Evolutionary conservation across 2,329 filamentous ascomycete genomes (phyloP), one percentile per base, ranked within the genome.

Genomic region (Septoria petroselini): DNA sequence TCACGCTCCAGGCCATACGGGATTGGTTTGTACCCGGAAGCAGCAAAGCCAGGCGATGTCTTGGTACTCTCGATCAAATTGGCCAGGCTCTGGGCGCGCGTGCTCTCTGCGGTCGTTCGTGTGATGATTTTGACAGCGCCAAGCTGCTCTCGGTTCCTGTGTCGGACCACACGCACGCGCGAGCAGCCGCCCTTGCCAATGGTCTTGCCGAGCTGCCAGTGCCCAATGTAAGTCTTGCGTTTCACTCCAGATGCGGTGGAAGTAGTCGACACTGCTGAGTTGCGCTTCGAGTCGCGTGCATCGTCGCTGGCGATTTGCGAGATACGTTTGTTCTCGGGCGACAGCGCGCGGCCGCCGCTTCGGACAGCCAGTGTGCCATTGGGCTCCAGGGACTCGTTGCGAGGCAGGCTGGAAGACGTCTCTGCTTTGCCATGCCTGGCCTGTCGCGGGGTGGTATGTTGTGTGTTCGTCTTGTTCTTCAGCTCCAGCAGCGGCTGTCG

Each of bases 101-200:
- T 85, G 63, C 91, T 80, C 53, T 87, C 84, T 9, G 87, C 88
- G 44, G 82, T 86, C 50, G 69, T 68, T 68, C 94, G 91, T 50
- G 88, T 88, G 21, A 98, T 88, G 62, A 98, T 97, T 74, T 98
- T 98, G 65, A 96, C 86, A 2, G 93, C 93, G 3, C 90, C 93
- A 41, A 85, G 78, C 63, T 95, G 85, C 7, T 86, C 82, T 3
- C 89, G 93, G 47, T 64, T 62, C 17, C 82, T 71, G 71, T 98
- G 91, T 55, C 88, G 83, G 17, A 91, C 94, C 29, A 93, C 75
- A 47, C 91, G 81, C 12, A 98, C 93, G 21, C 88, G 82, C 11
- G 90, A 91, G 41, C 89, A 95, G 1, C 91, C 90, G 2, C 93
- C 93, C 61, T 88, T 87, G 0, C 93, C 93, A 21, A 98, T 77